Percentiles rank a stretch among this genome's conserved stretches.
These are phyloP conservation scores for Ascosphaera aggregata DNA, from an alignment of 2,329 filamentous ascomycete species.

Conservation along the genomic window DNA sequence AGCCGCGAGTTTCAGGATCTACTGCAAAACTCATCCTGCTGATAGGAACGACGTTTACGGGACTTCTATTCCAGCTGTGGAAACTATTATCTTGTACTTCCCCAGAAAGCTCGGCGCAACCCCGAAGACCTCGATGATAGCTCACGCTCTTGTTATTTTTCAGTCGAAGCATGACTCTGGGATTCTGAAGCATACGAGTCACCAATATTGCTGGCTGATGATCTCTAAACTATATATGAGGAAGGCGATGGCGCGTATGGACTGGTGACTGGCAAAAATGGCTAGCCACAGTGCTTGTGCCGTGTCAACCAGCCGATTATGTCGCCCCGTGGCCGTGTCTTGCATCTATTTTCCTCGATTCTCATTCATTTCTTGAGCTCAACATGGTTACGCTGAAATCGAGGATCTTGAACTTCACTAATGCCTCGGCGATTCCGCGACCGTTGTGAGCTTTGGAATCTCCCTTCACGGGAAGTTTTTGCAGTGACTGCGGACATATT, in stretches of 20 bases:
- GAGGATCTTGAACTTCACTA: no score
- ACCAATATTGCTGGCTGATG: slow-evolving; percentile 22
- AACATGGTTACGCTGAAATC: no score
- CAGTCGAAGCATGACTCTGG: slow-evolving; percentile 22
- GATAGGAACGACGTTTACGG: slow-evolving; percentile 9
- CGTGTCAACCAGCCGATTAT: neutral
- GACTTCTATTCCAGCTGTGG: slow-evolving; percentile 24
- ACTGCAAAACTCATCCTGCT: slow-evolving; percentile 40
- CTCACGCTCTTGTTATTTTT: slow-evolving; percentile 28
- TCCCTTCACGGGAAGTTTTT: no score
- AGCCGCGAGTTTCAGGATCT: slow-evolving; percentile 43
- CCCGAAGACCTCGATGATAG: slow-evolving; percentile 26
- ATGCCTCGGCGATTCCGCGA: no score
- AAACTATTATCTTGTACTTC: slow-evolving; percentile 28
- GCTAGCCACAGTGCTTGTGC: slow-evolving; percentile 9
- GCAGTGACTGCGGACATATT: no score
- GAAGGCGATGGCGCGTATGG: slow-evolving; percentile 17
- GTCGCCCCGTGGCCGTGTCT: neutral
- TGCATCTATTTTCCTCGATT: neutral
- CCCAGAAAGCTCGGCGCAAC: slow-evolving; percentile 26
- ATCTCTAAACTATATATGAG: slow-evolving; percentile 26
- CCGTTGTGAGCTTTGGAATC: no score
- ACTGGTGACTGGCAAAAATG: slow-evolving; percentile 13
- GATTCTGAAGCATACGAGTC: slow-evolving; percentile 31
- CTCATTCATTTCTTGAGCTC: no score